Conservation (phyloP, 345 rosid genomes). For the Lenwebbia sp. region DNA sequence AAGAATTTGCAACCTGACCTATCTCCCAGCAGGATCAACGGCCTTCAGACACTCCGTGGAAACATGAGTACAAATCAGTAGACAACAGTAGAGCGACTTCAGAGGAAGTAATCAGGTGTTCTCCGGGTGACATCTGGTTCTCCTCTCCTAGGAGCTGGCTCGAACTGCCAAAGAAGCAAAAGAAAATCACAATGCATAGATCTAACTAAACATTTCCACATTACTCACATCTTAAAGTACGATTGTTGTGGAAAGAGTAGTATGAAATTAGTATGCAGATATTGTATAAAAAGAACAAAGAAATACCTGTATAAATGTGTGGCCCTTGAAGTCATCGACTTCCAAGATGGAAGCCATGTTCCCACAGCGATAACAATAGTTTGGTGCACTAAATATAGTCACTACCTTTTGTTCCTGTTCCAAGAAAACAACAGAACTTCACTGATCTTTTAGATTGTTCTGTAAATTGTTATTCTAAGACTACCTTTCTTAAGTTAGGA, state of each 20-base stretch:
- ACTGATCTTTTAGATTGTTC: background rate
- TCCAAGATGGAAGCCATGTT: slow-evolving; percentile 99
- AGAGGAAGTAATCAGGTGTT: slow-evolving; percentile 92
- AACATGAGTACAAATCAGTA: background rate
- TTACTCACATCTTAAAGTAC: background rate
- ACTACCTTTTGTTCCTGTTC: slow-evolving; percentile 98
- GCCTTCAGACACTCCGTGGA: background rate
- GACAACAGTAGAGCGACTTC: slow-evolving; percentile 5
- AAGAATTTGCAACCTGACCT: background rate
- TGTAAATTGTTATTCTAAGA: background rate
- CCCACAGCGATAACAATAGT: slow-evolving; percentile 97
- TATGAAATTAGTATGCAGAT: background rate
- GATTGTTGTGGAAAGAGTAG: background rate
- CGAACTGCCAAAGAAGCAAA: slow-evolving; percentile 44
- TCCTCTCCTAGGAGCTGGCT: slow-evolving; percentile 99
- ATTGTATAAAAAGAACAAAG: background rate
- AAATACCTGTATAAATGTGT: slow-evolving; percentile 87
- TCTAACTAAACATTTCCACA: background rate
- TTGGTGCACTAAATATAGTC: slow-evolving; percentile 94
- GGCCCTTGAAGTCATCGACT: slow-evolving; percentile 88
- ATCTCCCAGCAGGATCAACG: background rate
- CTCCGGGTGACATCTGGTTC: slow-evolving; percentile 97
- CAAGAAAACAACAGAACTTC: slow-evolving; percentile 1
- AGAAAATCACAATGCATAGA: background rate
- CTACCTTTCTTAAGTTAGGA: background rate